Evolutionary conservation across 2,329 filamentous ascomycete genomes (phyloP).

Genomic region (Nothopassalora personata): DNA sequence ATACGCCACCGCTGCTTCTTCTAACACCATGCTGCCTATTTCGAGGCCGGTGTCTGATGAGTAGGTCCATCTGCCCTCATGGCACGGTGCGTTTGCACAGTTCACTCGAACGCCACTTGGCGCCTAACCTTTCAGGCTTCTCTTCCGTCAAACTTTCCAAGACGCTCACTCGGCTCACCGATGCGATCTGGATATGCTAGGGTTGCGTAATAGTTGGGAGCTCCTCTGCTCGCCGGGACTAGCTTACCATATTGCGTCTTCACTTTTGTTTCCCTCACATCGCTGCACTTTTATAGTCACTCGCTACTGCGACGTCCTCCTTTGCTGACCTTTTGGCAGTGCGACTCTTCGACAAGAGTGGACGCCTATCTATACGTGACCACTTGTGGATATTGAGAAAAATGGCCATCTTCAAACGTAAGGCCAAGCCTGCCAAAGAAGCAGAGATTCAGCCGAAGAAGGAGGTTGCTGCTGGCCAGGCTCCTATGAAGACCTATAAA

Average conservation of each 20-base stretch:
- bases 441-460: slow-evolving; percentile 50
- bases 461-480: slow-evolving; percentile 45
- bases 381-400: not conserved
- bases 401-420: slow-evolving; percentile 54
- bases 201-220: not conserved
- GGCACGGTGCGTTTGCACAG: not conserved
- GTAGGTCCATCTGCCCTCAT: not conserved
- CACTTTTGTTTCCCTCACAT: not conserved
- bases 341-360: not conserved
- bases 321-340: not conserved
- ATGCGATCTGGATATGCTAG: not conserved
- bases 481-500: slow-evolving; percentile 44
- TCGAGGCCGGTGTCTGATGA: no score
- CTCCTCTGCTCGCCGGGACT: not conserved
- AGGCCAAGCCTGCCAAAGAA: slow-evolving; percentile 33
- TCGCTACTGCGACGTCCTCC: not conserved
- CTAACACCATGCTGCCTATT: no score
- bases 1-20: no score
- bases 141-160: not conserved
- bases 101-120: not conserved
- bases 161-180: not conserved
- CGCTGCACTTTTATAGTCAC: not conserved
- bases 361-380: not conserved
- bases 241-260: not conserved
- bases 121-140: not conserved